A percentile compares a stretch with the other conserved stretches of the same genome.
These are phyloP conservation scores for Pseudonitzschia multiseries DNA, from an alignment of 108 stramenopile species.

Conservation along the genomic window DNA sequence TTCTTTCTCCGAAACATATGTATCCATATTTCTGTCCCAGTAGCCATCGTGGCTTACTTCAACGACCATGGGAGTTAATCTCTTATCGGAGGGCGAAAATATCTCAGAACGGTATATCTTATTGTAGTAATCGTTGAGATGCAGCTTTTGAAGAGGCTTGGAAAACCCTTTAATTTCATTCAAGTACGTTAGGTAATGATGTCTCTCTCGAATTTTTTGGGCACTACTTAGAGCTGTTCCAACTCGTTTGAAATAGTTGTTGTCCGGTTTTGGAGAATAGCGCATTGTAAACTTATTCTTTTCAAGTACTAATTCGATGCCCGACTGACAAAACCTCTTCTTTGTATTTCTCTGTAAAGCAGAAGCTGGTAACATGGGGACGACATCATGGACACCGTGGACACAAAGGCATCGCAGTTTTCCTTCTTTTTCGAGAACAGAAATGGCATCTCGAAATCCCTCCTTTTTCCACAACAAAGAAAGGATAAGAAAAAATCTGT, in stretches of 20 bases:
- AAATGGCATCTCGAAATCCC: conserved; percentile 23
- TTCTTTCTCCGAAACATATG: background rate
- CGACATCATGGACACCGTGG: conserved; percentile 20
- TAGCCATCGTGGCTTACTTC: background rate
- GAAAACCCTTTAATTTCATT: background rate
- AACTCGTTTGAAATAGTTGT: background rate
- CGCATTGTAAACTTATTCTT: background rate
- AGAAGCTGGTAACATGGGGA: conserved; percentile 22
- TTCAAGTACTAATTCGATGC: conserved; percentile 4
- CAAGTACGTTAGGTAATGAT: conserved; percentile 14
- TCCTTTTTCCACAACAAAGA: background rate
- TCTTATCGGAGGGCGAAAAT: background rate
- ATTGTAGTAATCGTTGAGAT: conserved; percentile 16
- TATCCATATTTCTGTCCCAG: background rate
- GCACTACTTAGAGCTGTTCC: background rate
- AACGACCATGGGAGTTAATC: background rate
- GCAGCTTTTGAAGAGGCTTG: background rate
- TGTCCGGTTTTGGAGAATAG: conserved; percentile 4
- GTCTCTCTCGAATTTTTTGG: conserved; percentile 5
- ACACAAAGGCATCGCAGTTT: conserved; percentile 18
- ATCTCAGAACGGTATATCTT: background rate
- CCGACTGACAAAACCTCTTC: conserved; percentile 5
- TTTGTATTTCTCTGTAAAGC: background rate
- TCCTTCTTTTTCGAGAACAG: conserved; percentile 10
- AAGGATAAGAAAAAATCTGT: too few species aligned